Evolutionary conservation across 352 stramenopile species (phyloP).

Genomic region (Globisporangium cystogenes): DNA sequence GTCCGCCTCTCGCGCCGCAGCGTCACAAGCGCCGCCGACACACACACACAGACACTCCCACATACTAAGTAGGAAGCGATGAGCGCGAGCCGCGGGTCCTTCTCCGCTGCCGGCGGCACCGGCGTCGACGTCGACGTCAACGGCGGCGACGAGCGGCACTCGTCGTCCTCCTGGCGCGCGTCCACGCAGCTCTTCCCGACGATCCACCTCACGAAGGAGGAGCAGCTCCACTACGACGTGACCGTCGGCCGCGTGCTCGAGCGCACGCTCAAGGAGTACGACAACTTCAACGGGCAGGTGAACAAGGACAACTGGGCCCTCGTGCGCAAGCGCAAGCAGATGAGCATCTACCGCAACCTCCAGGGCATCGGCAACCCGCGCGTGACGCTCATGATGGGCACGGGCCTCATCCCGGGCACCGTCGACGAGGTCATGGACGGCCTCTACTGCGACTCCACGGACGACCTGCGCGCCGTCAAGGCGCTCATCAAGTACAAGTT

Average conservation of each 20-base stretch:
- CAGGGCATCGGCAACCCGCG: neutral
- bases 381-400: conserved; percentile 13
- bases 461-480: conserved; percentile 27
- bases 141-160: neutral
- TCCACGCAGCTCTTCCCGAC: conserved; percentile 15
- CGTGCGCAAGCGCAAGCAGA: conserved; percentile 13
- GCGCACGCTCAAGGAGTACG: conserved; percentile 13
- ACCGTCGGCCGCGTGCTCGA: conserved; percentile 14
- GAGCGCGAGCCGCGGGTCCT: neutral
- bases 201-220: conserved; percentile 13
- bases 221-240: conserved; percentile 17
- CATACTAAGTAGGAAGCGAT: no score
- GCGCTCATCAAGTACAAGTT: conserved; percentile 30
- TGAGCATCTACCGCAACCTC: conserved; percentile 13
- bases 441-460: conserved; percentile 36
- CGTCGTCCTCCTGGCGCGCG: conserved; percentile 9
- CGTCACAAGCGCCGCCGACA: neutral
- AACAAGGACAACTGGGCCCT: conserved; percentile 13
- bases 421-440: conserved; percentile 36
- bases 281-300: conserved; percentile 12
- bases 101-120: neutral
- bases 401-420: conserved; percentile 6
- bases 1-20: neutral
- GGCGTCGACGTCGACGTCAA: no score
- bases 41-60: no score